Conservation (phyloP, 1,284 basidiomycete species). For the Leccinum solheimii region DNA sequence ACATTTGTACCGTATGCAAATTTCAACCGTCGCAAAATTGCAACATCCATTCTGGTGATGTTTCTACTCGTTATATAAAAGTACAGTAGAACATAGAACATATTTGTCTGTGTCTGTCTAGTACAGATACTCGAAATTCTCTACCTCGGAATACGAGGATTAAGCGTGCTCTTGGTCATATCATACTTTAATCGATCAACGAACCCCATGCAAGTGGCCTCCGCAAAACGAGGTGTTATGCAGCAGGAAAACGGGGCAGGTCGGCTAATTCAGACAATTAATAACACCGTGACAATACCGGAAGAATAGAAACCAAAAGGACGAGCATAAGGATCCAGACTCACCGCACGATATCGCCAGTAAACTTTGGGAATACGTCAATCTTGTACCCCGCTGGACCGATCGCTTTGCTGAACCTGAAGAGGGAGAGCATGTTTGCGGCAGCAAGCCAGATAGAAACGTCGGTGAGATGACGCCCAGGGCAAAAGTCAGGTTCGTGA, state of each 20-base stretch:
- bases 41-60: neutral
- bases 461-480: conserved; percentile 25
- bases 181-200: conserved; percentile 3
- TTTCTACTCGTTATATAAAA: neutral
- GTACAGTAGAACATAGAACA: neutral
- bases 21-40: neutral
- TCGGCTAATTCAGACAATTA: conserved; percentile 10
- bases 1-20: neutral
- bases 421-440: conserved; percentile 18
- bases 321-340: neutral
- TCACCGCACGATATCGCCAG: conserved; percentile 19
- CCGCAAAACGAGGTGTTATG: conserved; percentile 24
- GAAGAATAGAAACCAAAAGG: neutral
- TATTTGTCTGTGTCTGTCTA: neutral
- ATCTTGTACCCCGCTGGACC: conserved; percentile 29
- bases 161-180: neutral
- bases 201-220: neutral
- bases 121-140: neutral
- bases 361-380: conserved; percentile 24
- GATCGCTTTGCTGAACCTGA: conserved; percentile 24
- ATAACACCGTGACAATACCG: neutral
- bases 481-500: conserved; percentile 25
- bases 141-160: neutral
- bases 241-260: conserved; percentile 24
- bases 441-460: conserved; percentile 22